Evolutionary conservation across 129 eudicot genomes (phyloP), one percentile per base, ranked within the genome.

Genomic region (Artemisia annua): DNA sequence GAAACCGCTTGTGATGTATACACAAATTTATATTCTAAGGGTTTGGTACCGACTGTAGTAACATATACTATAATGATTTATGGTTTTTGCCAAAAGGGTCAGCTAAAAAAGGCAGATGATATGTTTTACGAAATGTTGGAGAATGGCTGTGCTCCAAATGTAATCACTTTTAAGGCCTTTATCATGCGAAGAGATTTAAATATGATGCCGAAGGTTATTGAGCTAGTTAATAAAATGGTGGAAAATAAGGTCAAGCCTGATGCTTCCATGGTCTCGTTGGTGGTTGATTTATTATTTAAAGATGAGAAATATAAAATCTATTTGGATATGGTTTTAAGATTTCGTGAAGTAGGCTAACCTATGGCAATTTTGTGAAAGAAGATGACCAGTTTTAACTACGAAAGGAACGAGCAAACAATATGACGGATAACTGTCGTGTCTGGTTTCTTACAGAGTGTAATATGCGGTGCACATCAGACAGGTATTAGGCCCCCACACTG

Each of bases 71-170:
- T 79, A 55, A 79, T 88, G 88, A 88, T 88, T 24, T 71, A 83
- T 63, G 96, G 88, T 30, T 79, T 83, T 19, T 88, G 89, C 67
- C 79, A 62, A 65, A 67, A 6, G 19, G 88, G 89, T 22, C 66
- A 62, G 61, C 28, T 83, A 32, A 78, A 81, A 18, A 60, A 61
- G 76, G 91, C 92, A 9, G 75, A 68, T 71, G 55, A 24, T 63
- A 61, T 91, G 80, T 66, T 88, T 74, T 46, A 24, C 26, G 85
- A 84, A 76, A 91, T 91, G 92, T 81, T 81, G 49, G 84, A 79
- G 54, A 82, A 78, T 10, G 88, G 92, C 22, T 88, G 87, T 71
- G 70, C 78, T 35, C 96, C 96, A 35, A 84, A 91, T 81, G 70
- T 69, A 15, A 75, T 83, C 55, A 86, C 89, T 11, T 91, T 76